Evolutionary conservation across 495 filamentous ascomycete genomes (phyloP), one percentile per base, ranked within the genome.

Genomic region (Chlorociboria aeruginascens): DNA sequence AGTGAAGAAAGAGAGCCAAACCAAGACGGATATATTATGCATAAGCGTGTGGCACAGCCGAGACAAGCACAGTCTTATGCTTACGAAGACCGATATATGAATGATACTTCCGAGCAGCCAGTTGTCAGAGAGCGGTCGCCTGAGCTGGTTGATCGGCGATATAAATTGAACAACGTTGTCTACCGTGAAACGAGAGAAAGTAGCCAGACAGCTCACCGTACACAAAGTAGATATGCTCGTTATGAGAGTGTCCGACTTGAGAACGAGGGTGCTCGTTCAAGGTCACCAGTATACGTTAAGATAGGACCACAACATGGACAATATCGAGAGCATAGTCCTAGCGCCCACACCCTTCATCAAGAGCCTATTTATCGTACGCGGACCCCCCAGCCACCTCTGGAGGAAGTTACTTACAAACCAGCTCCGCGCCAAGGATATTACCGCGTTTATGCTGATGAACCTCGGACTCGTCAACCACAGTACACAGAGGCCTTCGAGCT

Each of bases 401-500:
- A 62, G 25, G 46, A 61, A 29, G 17, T 35, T 17, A 46, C 50
- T 33, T 54, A 50, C 40, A 31, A 56, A 20, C 39, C 44, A 28
- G 42, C 52, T 17, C 53, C 37, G 8, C 61, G 54, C 30, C 58
- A 57, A 34, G 66, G 63, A n/a, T 66, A 67, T 32, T 55, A 59
- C 43, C 61, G 57, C 8, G 54, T 58, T 35, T 62, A 58, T 39
- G 53, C 60, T 11, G 59, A 66, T 12, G 55, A 61, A 28, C 51
- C 52, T 34, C 57, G 53, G 20, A 55, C 44, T 4, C 51, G 57
- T 6, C 58, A 59, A 7, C 51, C 53, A 37, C 55, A 57, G 20
- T 62, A 63, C 25, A 60, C 65, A 32, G 55, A 54, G 40, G 46
- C 62, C 6, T 70, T 62, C 29, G 69, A 74, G 52, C 63, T 69